These are phyloP conservation scores for Monosporascus sp. DNA, from an alignment of 2,329 filamentous ascomycete genomes.

Conservation along the genomic window DNA sequence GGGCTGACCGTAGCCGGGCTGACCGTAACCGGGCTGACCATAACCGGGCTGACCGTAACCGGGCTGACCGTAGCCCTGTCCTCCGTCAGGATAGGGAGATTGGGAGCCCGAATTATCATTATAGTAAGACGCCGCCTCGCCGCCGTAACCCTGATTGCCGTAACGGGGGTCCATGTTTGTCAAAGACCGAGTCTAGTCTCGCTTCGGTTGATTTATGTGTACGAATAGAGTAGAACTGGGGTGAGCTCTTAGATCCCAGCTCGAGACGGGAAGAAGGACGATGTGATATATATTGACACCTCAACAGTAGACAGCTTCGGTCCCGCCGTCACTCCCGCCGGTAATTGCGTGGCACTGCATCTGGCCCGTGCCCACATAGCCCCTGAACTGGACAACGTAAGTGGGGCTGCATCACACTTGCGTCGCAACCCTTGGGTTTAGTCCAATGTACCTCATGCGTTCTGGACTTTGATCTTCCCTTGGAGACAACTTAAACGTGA, in stretches of 20 bases:
- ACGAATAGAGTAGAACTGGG: background rate
- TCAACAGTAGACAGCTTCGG: no score
- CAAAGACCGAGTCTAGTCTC: background rate
- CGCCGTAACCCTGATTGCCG: constrained; percentile 6
- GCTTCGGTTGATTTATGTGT: background rate
- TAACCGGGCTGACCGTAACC: background rate
- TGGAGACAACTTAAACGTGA: background rate
- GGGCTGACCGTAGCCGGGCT: background rate
- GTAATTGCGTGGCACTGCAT: no score
- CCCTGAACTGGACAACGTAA: no score
- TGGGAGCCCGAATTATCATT: constrained; percentile 6
- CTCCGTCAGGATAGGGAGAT: background rate
- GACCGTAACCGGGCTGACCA: background rate
- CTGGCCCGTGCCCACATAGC: no score
- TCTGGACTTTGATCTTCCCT: no score
- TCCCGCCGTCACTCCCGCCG: no score
- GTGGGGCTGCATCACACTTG: no score
- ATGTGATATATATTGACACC: no score
- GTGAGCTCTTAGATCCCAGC: no score
- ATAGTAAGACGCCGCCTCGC: constrained; percentile 13
- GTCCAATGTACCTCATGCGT: constrained; percentile 3
- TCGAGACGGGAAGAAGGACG: no score
- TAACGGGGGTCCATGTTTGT: constrained; percentile 9
- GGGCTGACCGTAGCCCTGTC: background rate
- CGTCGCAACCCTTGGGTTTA: background rate